Conservation (phyloP, 495 filamentous ascomycete genomes). For the Evernia prunastri region DNA sequence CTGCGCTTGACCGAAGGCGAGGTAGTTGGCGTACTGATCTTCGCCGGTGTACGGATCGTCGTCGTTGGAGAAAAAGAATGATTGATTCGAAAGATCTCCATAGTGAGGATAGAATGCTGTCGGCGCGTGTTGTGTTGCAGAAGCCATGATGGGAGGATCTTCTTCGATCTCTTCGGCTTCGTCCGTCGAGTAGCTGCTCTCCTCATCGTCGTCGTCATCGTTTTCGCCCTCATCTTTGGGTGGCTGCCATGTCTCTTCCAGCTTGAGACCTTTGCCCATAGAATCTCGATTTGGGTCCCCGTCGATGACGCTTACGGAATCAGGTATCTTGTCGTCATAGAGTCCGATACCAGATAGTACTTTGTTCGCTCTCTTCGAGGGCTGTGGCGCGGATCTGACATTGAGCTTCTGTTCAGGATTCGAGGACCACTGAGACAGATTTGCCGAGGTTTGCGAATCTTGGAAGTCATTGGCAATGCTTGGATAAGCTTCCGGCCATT, state of each 20-base stretch:
- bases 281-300: slow-evolving; percentile 31
- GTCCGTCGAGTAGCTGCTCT: slow-evolving; percentile 37
- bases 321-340: slow-evolving; percentile 58
- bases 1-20: slow-evolving; percentile 21
- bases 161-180: slow-evolving; percentile 32
- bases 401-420: slow-evolving; percentile 3
- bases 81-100: slow-evolving; percentile 39
- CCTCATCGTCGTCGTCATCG: slow-evolving; percentile 42
- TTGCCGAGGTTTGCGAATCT: slow-evolving; percentile 51
- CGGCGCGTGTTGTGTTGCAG: slow-evolving; percentile 26
- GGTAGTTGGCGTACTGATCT: slow-evolving; percentile 32
- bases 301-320: slow-evolving; percentile 35
- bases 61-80: slow-evolving; percentile 42
- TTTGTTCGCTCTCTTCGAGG: slow-evolving; percentile 47
- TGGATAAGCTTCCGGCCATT: slow-evolving; percentile 11
- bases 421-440: slow-evolving; percentile 38
- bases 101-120: slow-evolving; percentile 30
- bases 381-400: slow-evolving; percentile 24
- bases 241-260: slow-evolving; percentile 80
- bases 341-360: slow-evolving; percentile 79
- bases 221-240: slow-evolving; percentile 52
- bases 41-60: slow-evolving; percentile 29
- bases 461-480: neutral
- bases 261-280: slow-evolving; percentile 67
- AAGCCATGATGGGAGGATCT: slow-evolving; percentile 3